These are phyloP conservation scores for Coleophoma crateriformis DNA, from an alignment of 2,329 filamentous ascomycete genomes.

Conservation along the genomic window DNA sequence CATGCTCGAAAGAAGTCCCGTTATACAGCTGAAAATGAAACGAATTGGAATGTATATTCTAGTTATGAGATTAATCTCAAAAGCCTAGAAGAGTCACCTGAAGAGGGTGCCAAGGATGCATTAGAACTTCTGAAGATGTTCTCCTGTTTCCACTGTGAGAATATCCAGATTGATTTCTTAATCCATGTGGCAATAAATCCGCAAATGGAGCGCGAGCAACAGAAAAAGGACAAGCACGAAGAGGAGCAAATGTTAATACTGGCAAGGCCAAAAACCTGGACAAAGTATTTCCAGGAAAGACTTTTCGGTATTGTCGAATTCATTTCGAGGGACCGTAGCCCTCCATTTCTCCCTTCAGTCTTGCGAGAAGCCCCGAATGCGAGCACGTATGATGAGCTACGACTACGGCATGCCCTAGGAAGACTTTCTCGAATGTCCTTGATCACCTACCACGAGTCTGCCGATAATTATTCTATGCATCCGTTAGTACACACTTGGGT, in stretches of 20 bases:
- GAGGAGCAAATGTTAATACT: background rate
- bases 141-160: constrained; percentile 25
- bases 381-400: constrained; percentile 3
- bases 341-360: constrained; percentile 11
- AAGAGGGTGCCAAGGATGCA: constrained; percentile 21
- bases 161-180: constrained; percentile 20
- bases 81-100: constrained; percentile 8
- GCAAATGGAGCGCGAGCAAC: constrained; percentile 6
- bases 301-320: background rate
- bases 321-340: background rate
- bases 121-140: constrained; percentile 27
- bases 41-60: constrained; percentile 16
- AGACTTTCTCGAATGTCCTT: constrained; percentile 19
- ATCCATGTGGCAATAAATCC: constrained; percentile 15
- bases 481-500: constrained; percentile 27
- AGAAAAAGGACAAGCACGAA: background rate
- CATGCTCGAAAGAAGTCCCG: background rate
- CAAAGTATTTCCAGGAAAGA: background rate
- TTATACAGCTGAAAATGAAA: background rate
- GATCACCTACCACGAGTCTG: constrained; percentile 15
- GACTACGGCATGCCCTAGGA: constrained; percentile 17
- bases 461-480: constrained; percentile 22
- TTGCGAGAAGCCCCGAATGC: constrained; percentile 6
- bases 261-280: no score
- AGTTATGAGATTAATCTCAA: constrained; percentile 23